A percentile compares a stretch with the other conserved stretches of the same genome.
Conservation (phyloP, 1,284 basidiomycete genomes). For the Puccinia polysora region DNA sequence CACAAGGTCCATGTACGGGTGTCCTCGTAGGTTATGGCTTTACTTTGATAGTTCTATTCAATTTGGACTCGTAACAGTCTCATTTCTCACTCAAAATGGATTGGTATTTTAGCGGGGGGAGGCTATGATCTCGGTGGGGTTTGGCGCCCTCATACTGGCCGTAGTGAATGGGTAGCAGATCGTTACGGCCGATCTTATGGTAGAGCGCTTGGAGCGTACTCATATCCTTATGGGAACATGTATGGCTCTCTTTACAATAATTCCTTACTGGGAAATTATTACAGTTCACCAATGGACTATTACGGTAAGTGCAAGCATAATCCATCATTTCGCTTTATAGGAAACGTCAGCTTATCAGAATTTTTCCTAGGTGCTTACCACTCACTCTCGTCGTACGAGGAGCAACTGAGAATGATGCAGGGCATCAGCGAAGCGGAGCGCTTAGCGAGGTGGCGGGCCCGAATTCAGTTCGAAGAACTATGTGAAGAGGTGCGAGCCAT, state of each 20-base stretch:
- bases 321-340: background rate
- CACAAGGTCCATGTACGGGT: constrained; percentile 9
- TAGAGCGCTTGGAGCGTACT: constrained; percentile 1
- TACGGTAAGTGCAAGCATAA: no score
- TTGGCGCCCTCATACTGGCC: constrained; percentile 37
- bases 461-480: constrained; percentile 39
- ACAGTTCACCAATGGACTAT: constrained; percentile 21
- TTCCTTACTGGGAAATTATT: constrained; percentile 16
- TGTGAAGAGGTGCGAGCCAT: constrained; percentile 24
- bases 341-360: no score
- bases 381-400: constrained; percentile 19
- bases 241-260: constrained; percentile 2
- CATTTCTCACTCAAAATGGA: no score
- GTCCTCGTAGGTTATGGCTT: background rate
- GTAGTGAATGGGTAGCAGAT: constrained; percentile 22
- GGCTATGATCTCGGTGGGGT: constrained; percentile 35
- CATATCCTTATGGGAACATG: constrained; percentile 3
- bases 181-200: constrained; percentile 9
- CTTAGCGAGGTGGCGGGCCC: constrained; percentile 29
- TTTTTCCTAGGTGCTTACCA: background rate
- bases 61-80: background rate
- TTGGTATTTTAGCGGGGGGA: constrained; percentile 21
- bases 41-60: background rate
- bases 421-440: constrained; percentile 23
- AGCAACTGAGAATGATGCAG: constrained; percentile 31